Evolutionary conservation across 352 stramenopile species (phyloP).

Genomic region (Phytophthora sansomeana): DNA sequence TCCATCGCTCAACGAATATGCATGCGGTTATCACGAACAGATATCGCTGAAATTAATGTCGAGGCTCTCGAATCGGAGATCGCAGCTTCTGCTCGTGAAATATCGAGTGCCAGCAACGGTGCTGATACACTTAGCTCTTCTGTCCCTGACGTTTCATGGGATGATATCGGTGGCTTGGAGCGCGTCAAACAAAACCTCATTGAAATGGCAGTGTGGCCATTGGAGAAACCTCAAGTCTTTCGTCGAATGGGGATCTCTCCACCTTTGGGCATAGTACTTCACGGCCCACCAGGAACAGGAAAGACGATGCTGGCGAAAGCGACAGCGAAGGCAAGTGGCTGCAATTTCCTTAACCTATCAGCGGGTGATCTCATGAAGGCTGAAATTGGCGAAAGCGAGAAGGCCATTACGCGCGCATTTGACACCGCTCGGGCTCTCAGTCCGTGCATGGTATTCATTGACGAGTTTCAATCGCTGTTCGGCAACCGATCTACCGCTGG

Average conservation of each 20-base stretch:
- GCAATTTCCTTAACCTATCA: constrained; percentile 84
- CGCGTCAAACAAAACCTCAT: constrained; percentile 78
- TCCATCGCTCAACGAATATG: constrained; percentile 60
- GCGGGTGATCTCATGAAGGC: constrained; percentile 84
- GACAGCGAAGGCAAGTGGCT: constrained; percentile 75
- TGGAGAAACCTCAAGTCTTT: constrained; percentile 85
- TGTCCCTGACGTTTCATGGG: constrained; percentile 72
- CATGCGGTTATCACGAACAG: constrained; percentile 15
- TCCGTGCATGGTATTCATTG: constrained; percentile 89
- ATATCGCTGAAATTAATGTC: constrained; percentile 10
- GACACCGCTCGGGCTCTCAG: constrained; percentile 74
- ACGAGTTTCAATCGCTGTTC: constrained; percentile 91
- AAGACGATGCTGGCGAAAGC: constrained; percentile 91
- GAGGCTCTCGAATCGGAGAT: constrained; percentile 51
- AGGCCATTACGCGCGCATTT: constrained; percentile 77
- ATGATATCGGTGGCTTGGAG: constrained; percentile 77
- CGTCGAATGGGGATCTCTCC: constrained; percentile 82
- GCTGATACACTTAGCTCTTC: constrained; percentile 51
- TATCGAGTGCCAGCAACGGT: constrained; percentile 46
- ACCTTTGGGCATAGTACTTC: constrained; percentile 77
- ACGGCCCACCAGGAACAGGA: constrained; percentile 83
- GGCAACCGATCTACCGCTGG: constrained; percentile 78
- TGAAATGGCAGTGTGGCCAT: constrained; percentile 89
- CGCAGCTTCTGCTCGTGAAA: constrained; percentile 50
- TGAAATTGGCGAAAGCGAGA: constrained; percentile 88